These are phyloP conservation scores for Aureobasidium sp. DNA, from an alignment of 2,329 filamentous ascomycete species.

Conservation along the genomic window DNA sequence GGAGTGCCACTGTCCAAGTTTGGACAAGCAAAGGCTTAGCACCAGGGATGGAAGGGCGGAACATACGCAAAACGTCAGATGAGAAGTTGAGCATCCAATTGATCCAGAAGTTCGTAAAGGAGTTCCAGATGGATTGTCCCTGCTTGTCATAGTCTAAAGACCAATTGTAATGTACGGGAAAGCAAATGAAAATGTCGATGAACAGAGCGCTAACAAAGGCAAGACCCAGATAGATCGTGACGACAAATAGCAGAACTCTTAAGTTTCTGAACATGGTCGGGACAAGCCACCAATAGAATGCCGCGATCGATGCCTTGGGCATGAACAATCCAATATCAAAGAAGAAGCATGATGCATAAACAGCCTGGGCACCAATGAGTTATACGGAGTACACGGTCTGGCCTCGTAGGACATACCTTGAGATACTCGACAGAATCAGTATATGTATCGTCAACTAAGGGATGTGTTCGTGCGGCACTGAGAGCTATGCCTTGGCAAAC, in stretches of 20 bases:
- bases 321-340: slow-evolving; percentile 7
- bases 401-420: slow-evolving; percentile 8
- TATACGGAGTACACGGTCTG: no score
- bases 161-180: not conserved
- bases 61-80: not conserved
- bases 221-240: not conserved
- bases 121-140: slow-evolving; percentile 7
- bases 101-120: not conserved
- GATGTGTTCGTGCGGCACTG: not conserved
- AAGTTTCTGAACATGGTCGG: not conserved
- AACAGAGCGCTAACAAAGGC: not conserved
- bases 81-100: slow-evolving; percentile 4
- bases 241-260: not conserved
- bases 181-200: not conserved
- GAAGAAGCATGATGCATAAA: slow-evolving; percentile 10
- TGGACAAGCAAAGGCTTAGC: no score
- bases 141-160: slow-evolving; percentile 6
- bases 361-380: no score
- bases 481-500: slow-evolving; percentile 1
- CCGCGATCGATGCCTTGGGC: slow-evolving; percentile 8
- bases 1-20: no score
- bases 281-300: slow-evolving; percentile 11
- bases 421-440: not conserved
- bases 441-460: not conserved
- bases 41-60: no score